A percentile compares a stretch with the other conserved stretches of the same genome.
These are phyloP conservation scores for Penicillium glabrum DNA, from an alignment of 2,329 filamentous ascomycete genomes.

Conservation along the genomic window DNA sequence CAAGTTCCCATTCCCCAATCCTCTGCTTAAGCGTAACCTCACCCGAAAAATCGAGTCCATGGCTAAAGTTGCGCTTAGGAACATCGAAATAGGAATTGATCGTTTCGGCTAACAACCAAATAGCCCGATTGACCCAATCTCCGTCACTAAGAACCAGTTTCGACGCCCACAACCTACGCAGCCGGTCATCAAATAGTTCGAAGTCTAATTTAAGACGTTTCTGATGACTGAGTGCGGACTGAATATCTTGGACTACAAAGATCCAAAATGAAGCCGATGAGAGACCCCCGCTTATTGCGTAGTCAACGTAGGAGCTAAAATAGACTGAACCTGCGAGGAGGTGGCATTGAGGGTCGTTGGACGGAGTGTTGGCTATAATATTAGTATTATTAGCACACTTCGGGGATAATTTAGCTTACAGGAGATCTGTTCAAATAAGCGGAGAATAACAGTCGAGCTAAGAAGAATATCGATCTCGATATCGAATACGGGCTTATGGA, in stretches of 20 bases:
- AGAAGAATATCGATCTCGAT: constrained; percentile 35
- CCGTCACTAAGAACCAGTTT: constrained; percentile 27
- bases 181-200: constrained; percentile 30
- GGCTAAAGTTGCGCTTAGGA: constrained; percentile 16
- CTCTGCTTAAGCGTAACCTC: too few species aligned
- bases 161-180: constrained; percentile 28
- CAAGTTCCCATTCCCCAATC: constrained; percentile 30
- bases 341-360: constrained; percentile 34
- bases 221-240: constrained; percentile 32
- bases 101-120: constrained; percentile 34
- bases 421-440: constrained; percentile 37
- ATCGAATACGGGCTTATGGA: constrained; percentile 30
- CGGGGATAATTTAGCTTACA: constrained; percentile 20
- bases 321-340: constrained; percentile 37
- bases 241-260: constrained; percentile 37
- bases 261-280: constrained; percentile 37
- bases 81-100: constrained; percentile 34
- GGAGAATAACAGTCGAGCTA: constrained; percentile 35
- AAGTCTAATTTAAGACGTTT: constrained; percentile 32
- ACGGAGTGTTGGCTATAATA: constrained; percentile 29
- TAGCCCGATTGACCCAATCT: constrained; percentile 34
- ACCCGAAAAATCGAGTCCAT: constrained; percentile 13
- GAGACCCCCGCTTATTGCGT: constrained; percentile 32
- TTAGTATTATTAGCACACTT: background rate
- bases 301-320: constrained; percentile 34